A percentile compares a stretch with the other conserved stretches of the same genome.
phyloP scores from a whole-genome alignment of 75 land plant genomes.

The Sequoia sempervirens region DNA sequence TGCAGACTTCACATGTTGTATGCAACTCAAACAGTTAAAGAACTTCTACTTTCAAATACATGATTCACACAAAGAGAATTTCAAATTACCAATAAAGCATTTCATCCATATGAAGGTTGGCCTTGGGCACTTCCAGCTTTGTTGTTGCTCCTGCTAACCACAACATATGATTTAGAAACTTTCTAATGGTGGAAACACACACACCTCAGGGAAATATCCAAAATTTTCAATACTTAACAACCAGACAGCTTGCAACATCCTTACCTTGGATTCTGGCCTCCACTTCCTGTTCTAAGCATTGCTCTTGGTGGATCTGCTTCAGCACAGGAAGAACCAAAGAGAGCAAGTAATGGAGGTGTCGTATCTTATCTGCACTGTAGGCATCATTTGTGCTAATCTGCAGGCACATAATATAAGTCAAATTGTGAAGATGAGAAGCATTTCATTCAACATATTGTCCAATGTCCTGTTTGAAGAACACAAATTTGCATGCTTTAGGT shows the following conservation, averaged over 20 bases:
- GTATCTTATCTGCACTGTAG: conserved; percentile 13
- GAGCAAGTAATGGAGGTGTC: conserved; percentile 31
- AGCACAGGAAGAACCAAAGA: conserved; percentile 49
- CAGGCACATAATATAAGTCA: not conserved
- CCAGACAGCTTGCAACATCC: not conserved
- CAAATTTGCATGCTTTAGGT: not conserved
- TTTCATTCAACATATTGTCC: not conserved
- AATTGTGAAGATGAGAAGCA: not conserved
- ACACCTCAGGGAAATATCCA: not conserved
- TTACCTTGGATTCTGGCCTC: conserved; percentile 54
- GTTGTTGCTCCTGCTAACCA: conserved; percentile 15
- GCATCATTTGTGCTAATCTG: conserved; percentile 11
- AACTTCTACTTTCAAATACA: not conserved
- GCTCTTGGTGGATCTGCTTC: conserved; percentile 50
- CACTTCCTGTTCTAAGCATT: conserved; percentile 41
- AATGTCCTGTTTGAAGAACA: not conserved
- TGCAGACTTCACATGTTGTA: not conserved
- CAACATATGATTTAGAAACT: not conserved
- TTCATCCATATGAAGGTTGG: conserved; percentile 23
- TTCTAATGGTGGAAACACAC: not conserved
- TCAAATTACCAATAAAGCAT: conserved; percentile 47
- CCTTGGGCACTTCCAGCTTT: conserved; percentile 20
- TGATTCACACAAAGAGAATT: not conserved
- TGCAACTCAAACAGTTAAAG: not conserved
- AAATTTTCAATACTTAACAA: not conserved